Base-by-base conservation (phyloP, 805 yeast genomes). In the Pichia rugopelliculosa region DNA sequence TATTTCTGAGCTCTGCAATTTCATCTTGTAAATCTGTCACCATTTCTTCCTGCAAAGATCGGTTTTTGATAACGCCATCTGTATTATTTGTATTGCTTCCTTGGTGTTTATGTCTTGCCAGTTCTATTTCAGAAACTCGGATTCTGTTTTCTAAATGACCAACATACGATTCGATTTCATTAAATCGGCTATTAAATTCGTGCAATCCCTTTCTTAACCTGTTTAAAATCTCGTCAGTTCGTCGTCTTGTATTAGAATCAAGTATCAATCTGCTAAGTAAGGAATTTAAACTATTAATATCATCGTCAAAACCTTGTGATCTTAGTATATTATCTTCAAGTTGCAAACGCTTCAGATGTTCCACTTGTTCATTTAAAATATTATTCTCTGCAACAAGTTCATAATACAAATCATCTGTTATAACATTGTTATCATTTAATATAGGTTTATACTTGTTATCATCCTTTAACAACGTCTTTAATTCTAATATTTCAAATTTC, bases 261-360 rank as follows among this genome's bases (percentile, higher is more conserved):
- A 38, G 34, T 15, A 22, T 38, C 11, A 37, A 41, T 22, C 39
- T 41, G 24, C 17, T 34, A 27, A 41, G 23, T 13, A 33, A 39
- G 8, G 10, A 20, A 13, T 17, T 23, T 10, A 40, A 43, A 2
- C 6, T 24, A 8, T 15, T 6, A 6, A 48, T 15, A 30, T 37
- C 39, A 10, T 36, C 41, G 6, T 38, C 18, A 15, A 24, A 22
- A 15, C 41, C 34, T 36, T 40, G 45, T 20, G 50, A 34, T 15
- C 48, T n/a, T 12, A 41, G 12, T 4, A 45, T 41, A 23, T n/a
- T 45, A 8, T 48, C 41, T 15, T 37, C 49, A 8, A 39, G 87
- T 33, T 78, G 75, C 33, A 86, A 60, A 45, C 90, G 70, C 24
- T 79, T 79, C 45, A 79, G 68, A 61, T 87, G 93, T 50, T 83